Percentiles rank a stretch among this genome's conserved stretches.
These are phyloP conservation scores for Ambrosiella xylebori DNA, from an alignment of 2,329 filamentous ascomycete species.

Conservation along the genomic window DNA sequence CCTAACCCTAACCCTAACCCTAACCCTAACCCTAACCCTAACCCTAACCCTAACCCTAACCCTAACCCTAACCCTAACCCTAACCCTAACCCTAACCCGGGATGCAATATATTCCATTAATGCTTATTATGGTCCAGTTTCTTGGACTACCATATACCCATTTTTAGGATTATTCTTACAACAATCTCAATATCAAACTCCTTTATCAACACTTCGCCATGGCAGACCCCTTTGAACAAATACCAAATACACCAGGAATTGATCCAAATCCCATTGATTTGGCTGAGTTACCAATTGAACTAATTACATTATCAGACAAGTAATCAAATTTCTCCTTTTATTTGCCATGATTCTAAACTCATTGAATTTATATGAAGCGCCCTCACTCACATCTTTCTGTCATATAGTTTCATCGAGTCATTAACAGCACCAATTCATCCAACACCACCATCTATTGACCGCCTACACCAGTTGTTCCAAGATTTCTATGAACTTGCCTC, in stretches of 20 bases:
- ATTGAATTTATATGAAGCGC: background rate
- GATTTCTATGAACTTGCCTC: constrained; percentile 78
- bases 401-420: constrained; percentile 70
- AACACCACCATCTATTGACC: constrained; percentile 66
- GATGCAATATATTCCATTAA: no score
- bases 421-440: constrained; percentile 74
- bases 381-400: constrained; percentile 13
- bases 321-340: constrained; percentile 21
- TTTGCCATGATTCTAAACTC: background rate
- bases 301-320: constrained; percentile 80
- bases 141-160: no score
- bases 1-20: background rate
- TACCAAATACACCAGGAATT: background rate
- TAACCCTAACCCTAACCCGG: background rate
- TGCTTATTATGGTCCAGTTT: no score
- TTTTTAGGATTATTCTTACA: no score
- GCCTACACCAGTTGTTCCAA: constrained; percentile 73
- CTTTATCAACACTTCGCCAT: background rate
- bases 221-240: background rate
- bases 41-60: background rate
- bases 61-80: background rate
- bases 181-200: no score
- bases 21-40: background rate
- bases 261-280: constrained; percentile 43
- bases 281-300: constrained; percentile 84